Percentiles rank a stretch among this genome's conserved stretches.
Conservation (phyloP, 108 stramenopile genomes). For the Skeletonema menzelii region DNA sequence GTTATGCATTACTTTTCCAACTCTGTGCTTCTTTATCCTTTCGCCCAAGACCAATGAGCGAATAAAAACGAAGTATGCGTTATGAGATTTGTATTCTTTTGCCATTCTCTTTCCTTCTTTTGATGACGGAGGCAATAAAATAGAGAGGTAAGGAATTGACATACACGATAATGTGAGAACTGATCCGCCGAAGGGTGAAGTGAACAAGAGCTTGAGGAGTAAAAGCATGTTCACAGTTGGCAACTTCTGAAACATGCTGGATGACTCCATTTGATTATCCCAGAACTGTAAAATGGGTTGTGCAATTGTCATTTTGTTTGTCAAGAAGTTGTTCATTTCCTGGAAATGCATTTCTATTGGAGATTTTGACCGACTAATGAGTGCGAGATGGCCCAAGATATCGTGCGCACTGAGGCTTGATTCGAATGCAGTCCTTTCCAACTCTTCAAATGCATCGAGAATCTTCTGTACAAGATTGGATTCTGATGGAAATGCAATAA, state of each 20-base stretch:
- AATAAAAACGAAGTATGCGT: conserved; percentile 58
- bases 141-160: conserved; percentile 36
- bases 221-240: conserved; percentile 46
- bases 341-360: background rate
- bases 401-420: conserved; percentile 18
- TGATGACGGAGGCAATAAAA: conserved; percentile 24
- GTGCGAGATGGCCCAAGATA: conserved; percentile 29
- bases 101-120: conserved; percentile 30
- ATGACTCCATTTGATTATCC: background rate
- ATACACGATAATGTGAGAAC: conserved; percentile 42
- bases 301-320: background rate
- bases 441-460: conserved; percentile 16
- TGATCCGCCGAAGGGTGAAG: conserved; percentile 33
- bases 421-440: background rate
- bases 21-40: conserved; percentile 46
- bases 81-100: conserved; percentile 49
- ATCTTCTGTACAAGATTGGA: conserved; percentile 9
- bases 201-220: conserved; percentile 53
- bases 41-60: conserved; percentile 51
- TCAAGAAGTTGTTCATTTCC: conserved; percentile 22
- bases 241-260: conserved; percentile 7
- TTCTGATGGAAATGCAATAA: conserved; percentile 29
- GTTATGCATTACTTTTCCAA: conserved; percentile 15
- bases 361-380: conserved; percentile 9
- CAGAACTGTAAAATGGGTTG: conserved; percentile 39